Evolutionary conservation across 441 rosid genomes (phyloP).

Genomic region (Aleurites moluccanus): DNA sequence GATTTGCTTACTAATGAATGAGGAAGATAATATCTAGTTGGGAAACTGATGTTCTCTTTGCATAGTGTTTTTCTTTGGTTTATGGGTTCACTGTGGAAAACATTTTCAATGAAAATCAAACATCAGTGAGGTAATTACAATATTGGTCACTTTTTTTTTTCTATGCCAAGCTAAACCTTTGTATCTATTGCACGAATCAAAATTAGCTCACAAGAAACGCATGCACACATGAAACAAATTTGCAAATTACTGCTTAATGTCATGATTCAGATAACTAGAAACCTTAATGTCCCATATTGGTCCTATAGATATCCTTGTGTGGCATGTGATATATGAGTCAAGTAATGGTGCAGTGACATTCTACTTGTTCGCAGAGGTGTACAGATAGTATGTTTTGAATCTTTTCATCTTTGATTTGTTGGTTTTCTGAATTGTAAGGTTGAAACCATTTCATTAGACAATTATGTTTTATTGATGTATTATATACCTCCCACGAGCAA

Average conservation of each 20-base stretch:
- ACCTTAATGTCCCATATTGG: no score
- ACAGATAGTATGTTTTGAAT: neutral
- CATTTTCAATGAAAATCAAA: slow-evolving; percentile 2
- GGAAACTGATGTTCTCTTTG: neutral
- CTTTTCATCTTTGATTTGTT: neutral
- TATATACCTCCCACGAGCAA: neutral
- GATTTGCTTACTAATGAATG: slow-evolving; percentile 33
- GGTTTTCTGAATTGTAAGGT: neutral
- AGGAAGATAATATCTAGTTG: slow-evolving; percentile 20
- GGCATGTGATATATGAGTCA: neutral
- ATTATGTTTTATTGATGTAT: neutral
- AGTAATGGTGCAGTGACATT: neutral
- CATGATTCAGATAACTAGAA: no score
- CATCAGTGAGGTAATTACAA: slow-evolving; percentile 10
- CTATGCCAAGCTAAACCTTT: no score
- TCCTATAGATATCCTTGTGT: neutral
- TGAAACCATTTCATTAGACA: neutral
- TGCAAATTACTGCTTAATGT: neutral
- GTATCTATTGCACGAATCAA: no score
- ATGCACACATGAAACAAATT: no score
- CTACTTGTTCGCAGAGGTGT: neutral
- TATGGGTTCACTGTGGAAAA: neutral
- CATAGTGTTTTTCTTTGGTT: neutral
- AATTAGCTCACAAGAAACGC: neutral
- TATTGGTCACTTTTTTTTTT: neutral